These are phyloP conservation scores for Solanum etuberosum DNA, from an alignment of 257 asterid genomes.

Conservation along the genomic window DNA sequence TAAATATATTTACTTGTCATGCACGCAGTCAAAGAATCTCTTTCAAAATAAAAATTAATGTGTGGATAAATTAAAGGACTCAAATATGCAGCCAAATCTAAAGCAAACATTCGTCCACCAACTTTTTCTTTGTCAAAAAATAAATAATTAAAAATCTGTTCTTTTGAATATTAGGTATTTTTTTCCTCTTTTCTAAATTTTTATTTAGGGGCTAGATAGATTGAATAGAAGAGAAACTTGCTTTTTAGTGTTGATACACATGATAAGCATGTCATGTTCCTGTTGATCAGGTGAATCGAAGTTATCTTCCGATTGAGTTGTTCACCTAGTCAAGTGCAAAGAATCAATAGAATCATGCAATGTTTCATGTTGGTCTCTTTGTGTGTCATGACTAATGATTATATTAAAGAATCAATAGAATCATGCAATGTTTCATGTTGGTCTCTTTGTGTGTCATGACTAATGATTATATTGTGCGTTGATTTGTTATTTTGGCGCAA, in stretches of 20 bases:
- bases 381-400: neutral
- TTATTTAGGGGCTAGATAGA: no score
- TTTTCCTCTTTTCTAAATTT: neutral
- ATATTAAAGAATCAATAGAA: neutral
- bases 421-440: neutral
- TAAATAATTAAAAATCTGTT: neutral
- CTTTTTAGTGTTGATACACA: neutral
- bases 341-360: neutral
- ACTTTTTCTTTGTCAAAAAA: neutral
- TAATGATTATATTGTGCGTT: neutral
- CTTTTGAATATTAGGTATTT: neutral
- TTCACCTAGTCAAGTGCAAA: neutral
- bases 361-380: neutral
- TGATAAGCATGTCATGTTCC: neutral
- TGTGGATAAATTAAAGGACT: slow-evolving; percentile 2
- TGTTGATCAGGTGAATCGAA: neutral
- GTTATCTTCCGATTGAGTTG: neutral
- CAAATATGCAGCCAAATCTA: neutral
- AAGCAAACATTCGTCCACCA: neutral
- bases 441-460: neutral
- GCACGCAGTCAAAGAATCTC: neutral
- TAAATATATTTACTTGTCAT: neutral
- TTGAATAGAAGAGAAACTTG: neutral
- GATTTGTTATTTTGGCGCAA: neutral
- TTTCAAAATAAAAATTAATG: neutral